phyloP scores from a whole-genome alignment of 805 yeast genomes.

The Lachancea mirantina region DNA sequence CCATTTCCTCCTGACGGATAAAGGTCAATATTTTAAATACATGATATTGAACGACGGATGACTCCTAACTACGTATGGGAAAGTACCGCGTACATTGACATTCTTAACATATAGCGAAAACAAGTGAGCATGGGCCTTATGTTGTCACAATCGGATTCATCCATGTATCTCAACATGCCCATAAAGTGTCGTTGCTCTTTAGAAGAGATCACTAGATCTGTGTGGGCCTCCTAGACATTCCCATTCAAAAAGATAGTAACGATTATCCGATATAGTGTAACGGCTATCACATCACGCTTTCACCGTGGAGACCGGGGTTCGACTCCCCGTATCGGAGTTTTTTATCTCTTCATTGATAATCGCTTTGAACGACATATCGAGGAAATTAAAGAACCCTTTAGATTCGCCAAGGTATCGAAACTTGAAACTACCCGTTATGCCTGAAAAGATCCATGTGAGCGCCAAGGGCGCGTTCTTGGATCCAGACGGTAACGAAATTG shows the following conservation, averaged over 20 bases:
- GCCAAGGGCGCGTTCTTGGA: constrained; percentile 53
- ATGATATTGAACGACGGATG: no score
- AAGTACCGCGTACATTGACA: no score
- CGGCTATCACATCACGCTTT: constrained; percentile 32
- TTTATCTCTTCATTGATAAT: constrained; percentile 5
- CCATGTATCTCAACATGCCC: no score
- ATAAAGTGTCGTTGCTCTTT: no score
- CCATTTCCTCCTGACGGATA: no score
- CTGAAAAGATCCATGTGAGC: constrained; percentile 32
- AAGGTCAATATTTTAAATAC: no score
- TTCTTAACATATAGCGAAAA: no score
- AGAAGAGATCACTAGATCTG: neutral
- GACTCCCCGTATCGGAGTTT: constrained; percentile 31
- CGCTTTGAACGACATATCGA: neutral
- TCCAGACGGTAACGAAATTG: constrained; percentile 48
- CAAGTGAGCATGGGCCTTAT: no score
- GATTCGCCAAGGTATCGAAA: neutral
- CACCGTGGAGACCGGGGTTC: constrained; percentile 33
- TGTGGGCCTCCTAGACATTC: neutral
- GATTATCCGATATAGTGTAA: constrained; percentile 29
- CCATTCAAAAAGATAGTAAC: neutral
- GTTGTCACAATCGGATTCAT: no score
- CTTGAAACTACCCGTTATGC: constrained; percentile 11
- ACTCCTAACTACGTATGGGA: no score
- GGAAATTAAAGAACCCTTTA: neutral